phyloP scores from a whole-genome alignment of 225 moss, liverwort and hornwort species.

The Polytrichum commune region DNA sequence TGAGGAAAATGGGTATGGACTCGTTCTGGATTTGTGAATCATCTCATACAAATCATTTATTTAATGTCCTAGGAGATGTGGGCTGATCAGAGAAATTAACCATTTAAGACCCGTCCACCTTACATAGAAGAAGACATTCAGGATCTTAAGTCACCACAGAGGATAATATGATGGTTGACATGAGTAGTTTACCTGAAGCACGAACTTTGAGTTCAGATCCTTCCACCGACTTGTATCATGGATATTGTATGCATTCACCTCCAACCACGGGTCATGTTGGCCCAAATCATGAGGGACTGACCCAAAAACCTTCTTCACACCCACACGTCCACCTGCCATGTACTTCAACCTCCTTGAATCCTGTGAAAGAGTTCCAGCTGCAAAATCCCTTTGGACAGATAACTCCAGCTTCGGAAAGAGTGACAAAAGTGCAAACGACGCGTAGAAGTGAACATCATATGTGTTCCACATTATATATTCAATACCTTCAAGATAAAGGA shows the following conservation, averaged over 20 bases:
- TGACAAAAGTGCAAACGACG: constrained; percentile 89
- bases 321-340: constrained; percentile 79
- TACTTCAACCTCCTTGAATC: constrained; percentile 74
- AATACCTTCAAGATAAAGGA: constrained; percentile 90
- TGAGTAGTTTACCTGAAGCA: constrained; percentile 62
- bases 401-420: constrained; percentile 95
- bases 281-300: constrained; percentile 97
- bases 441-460: constrained; percentile 98
- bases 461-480: constrained; percentile 99
- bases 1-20: too few relatives aligned
- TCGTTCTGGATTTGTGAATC: too few relatives aligned
- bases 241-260: constrained; percentile 97
- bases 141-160: too few relatives aligned
- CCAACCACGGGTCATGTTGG: constrained; percentile 89
- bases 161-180: too few relatives aligned
- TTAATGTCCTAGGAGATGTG: too few relatives aligned
- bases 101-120: too few relatives aligned
- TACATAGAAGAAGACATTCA: too few relatives aligned
- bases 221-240: constrained; percentile 99
- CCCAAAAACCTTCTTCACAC: constrained; percentile 85
- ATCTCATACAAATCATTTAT: too few relatives aligned
- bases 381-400: constrained; percentile 83
- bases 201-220: constrained; percentile 95
- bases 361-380: constrained; percentile 85
- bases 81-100: too few relatives aligned